Percentiles rank a stretch among this genome's conserved stretches.
Conservation (phyloP, 1,284 basidiomycete species). For the Rhizoctonia solani region DNA sequence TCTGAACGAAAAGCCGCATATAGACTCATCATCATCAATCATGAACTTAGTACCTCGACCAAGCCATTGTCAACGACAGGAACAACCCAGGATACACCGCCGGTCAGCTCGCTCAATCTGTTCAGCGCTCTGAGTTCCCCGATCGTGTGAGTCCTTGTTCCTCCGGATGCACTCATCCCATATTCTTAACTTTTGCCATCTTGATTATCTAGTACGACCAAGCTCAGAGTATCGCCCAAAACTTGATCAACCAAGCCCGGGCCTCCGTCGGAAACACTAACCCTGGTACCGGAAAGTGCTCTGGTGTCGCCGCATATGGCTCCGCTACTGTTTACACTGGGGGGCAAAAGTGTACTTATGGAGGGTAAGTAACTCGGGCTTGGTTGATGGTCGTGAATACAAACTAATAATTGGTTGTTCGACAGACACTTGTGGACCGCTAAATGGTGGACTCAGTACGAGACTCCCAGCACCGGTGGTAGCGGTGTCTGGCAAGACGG, state of each 20-base stretch:
- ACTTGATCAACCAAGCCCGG: slow-evolving; percentile 8
- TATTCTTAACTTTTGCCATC: too few species aligned
- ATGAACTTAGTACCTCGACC: slow-evolving; percentile 28
- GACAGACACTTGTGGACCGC: slow-evolving; percentile 27
- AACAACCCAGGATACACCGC: slow-evolving; percentile 30
- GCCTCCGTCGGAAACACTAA: slow-evolving; percentile 10
- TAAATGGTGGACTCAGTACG: slow-evolving; percentile 27
- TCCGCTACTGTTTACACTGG: not conserved
- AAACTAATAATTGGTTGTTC: not conserved
- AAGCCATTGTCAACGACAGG: slow-evolving; percentile 27
- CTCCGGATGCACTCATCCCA: not conserved
- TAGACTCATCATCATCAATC: too few species aligned
- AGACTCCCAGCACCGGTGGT: slow-evolving; percentile 26
- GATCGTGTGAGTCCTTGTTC: slow-evolving; percentile 1
- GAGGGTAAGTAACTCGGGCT: not conserved
- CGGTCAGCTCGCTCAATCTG: slow-evolving; percentile 33
- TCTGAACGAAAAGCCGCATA: not conserved
- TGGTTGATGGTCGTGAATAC: not conserved
- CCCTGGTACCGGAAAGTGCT: slow-evolving; percentile 16
- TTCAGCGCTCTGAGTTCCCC: slow-evolving; percentile 32
- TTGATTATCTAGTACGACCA: slow-evolving; percentile 26
- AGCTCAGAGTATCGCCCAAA: slow-evolving; percentile 21
- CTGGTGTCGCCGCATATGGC: slow-evolving; percentile 18
- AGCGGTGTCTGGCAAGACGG: slow-evolving; percentile 22
- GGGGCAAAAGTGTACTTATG: slow-evolving; percentile 19